Percentiles rank a stretch among this genome's conserved stretches.
Evolutionary conservation across 73 alveolate species (phyloP).

Genomic region (Breviolum minutum): DNA sequence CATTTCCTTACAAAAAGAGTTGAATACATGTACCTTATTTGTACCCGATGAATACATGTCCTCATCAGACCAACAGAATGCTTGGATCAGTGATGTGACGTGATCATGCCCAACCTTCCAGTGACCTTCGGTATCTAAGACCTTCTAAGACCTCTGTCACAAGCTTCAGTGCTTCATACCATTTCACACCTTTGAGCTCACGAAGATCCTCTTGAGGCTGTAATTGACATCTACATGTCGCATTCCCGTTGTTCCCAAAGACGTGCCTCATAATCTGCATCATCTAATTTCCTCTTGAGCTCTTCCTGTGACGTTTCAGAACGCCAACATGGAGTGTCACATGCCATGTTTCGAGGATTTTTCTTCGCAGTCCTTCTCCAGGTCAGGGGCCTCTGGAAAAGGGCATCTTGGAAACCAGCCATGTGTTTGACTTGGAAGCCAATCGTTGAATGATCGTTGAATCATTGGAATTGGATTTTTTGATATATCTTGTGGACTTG

Average conservation of each 20-base stretch:
- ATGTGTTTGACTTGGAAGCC: neutral
- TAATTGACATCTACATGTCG: neutral
- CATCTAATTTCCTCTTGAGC: neutral
- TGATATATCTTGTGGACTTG: neutral
- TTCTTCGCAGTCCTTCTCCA: neutral
- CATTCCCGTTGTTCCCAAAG: neutral
- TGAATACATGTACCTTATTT: neutral
- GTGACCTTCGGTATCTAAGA: neutral
- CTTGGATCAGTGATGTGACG: too few species aligned
- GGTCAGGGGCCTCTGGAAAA: conserved; percentile 17
- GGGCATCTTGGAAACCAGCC: neutral
- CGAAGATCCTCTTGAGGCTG: neutral
- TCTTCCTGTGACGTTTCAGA: neutral
- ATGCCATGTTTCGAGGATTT: neutral
- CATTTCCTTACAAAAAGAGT: neutral
- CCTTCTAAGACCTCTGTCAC: too few species aligned
- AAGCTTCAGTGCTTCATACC: neutral
- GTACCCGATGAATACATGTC: neutral
- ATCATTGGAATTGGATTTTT: neutral
- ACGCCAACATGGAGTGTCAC: neutral
- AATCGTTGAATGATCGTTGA: neutral
- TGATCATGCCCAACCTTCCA: neutral
- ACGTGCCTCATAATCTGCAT: neutral
- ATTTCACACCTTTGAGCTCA: too few species aligned
- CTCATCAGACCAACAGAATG: too few species aligned